phyloP scores from a whole-genome alignment of 768 basidiomycete species.

The Asterophora parasitica region DNA sequence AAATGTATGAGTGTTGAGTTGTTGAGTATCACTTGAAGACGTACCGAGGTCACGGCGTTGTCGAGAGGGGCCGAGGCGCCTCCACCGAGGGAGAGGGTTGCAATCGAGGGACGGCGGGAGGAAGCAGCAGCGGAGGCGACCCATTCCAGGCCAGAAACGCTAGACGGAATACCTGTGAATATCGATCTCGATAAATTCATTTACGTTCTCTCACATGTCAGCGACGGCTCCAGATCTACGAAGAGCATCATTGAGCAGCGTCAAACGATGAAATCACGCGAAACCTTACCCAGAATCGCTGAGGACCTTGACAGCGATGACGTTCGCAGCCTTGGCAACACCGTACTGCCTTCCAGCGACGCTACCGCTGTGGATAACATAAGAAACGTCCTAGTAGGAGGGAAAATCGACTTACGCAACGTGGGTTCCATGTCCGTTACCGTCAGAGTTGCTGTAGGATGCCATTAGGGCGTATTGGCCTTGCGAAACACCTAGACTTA shows the following conservation, averaged over 20 bases:
- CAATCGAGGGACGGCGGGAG: conserved; percentile 6
- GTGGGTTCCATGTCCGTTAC: neutral
- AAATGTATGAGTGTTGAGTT: no score
- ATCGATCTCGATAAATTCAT: neutral
- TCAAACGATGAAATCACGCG: neutral
- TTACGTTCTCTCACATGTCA: neutral
- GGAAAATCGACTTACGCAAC: neutral
- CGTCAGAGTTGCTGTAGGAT: neutral
- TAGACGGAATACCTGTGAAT: neutral
- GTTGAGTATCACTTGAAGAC: neutral
- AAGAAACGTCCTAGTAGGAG: neutral
- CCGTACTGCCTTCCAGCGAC: neutral
- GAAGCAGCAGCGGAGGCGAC: neutral
- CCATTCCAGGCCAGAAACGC: conserved; percentile 3
- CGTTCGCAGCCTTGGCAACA: conserved; percentile 23
- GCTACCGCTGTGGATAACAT: neutral
- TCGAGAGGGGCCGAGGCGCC: conserved; percentile 1
- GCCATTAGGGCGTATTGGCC: no score
- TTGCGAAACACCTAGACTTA: neutral
- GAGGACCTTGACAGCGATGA: conserved; percentile 4
- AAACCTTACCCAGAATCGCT: neutral
- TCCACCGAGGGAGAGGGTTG: conserved; percentile 5
- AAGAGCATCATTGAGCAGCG: neutral
- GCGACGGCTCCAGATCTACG: neutral
- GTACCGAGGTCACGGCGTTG: neutral